Percentiles rank a stretch among this genome's conserved stretches.
These are phyloP conservation scores for Porphyrellus cyaneotinctus DNA, from an alignment of 768 basidiomycete species.

Conservation along the genomic window DNA sequence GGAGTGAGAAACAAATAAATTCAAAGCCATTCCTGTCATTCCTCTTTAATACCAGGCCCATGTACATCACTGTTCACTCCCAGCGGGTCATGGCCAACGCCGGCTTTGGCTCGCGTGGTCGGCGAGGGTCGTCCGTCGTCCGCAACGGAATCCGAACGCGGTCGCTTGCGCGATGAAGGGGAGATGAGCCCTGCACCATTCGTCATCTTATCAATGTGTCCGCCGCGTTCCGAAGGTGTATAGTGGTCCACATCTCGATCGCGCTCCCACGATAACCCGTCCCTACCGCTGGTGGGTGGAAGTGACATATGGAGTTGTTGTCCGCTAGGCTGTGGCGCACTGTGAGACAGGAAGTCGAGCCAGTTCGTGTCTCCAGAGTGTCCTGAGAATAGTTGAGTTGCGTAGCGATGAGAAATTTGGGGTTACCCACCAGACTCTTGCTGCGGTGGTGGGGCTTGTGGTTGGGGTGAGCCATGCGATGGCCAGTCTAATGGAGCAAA, in stretches of 20 bases:
- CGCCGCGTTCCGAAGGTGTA: conserved; percentile 27
- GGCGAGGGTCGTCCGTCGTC: conserved; percentile 25
- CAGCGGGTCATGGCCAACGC: conserved; percentile 17
- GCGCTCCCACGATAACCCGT: conserved; percentile 30
- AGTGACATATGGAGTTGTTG: conserved; percentile 31
- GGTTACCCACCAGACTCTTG: conserved; percentile 24
- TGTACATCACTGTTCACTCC: conserved; percentile 13
- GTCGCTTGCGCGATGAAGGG: conserved; percentile 28
- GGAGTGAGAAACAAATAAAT: background rate
- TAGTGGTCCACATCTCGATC: conserved; percentile 30
- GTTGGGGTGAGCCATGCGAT: conserved; percentile 26
- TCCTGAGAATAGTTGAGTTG: conserved; percentile 13
- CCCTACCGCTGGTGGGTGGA: conserved; percentile 23
- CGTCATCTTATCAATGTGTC: conserved; percentile 17
- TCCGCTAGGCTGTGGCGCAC: conserved; percentile 20
- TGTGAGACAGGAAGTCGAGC: conserved; percentile 33
- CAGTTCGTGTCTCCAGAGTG: conserved; percentile 31
- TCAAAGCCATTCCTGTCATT: conserved; percentile 24
- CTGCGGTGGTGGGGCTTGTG: conserved; percentile 16
- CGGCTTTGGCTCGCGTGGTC: conserved; percentile 9
- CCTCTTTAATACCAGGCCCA: conserved; percentile 27
- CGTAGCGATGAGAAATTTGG: background rate
- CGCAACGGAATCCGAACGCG: conserved; percentile 19
- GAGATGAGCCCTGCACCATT: conserved; percentile 20
- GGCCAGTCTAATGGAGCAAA: conserved; percentile 33